phyloP scores from a whole-genome alignment of 805 yeast genomes.

The Saturnispora hagleri region DNA sequence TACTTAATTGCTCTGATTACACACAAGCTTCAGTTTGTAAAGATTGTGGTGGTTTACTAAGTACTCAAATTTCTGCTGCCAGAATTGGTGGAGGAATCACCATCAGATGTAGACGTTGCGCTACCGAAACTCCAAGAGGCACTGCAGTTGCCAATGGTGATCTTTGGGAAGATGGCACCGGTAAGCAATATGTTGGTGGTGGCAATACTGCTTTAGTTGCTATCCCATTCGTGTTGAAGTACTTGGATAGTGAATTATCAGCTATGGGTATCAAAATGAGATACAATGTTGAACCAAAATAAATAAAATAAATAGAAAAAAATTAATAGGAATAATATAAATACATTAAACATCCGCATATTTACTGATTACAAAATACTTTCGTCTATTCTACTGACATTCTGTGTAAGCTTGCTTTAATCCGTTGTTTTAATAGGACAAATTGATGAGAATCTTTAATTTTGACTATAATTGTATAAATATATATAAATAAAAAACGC shows the following conservation, averaged over 20 bases:
- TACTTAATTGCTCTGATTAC: slow-evolving; percentile 91
- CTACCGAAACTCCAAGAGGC: slow-evolving; percentile 51
- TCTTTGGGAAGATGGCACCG: slow-evolving; percentile 97
- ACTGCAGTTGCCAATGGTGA: slow-evolving; percentile 50
- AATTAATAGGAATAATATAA: neutral
- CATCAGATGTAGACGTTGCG: slow-evolving; percentile 86
- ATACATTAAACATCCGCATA: neutral
- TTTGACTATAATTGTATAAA: neutral
- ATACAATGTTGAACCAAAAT: slow-evolving; percentile 70
- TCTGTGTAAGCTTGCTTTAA: too few species aligned
- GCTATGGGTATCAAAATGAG: slow-evolving; percentile 97
- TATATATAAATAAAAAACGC: neutral
- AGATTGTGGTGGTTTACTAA: slow-evolving; percentile 83
- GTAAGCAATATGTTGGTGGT: slow-evolving; percentile 87
- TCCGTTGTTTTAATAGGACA: neutral
- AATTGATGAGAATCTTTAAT: neutral
- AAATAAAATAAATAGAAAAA: slow-evolving; percentile 3
- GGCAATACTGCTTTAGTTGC: slow-evolving; percentile 91
- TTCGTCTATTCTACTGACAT: too few species aligned
- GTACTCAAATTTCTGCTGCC: slow-evolving; percentile 87
- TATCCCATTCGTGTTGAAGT: slow-evolving; percentile 91
- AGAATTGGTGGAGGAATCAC: slow-evolving; percentile 74
- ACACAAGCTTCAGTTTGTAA: slow-evolving; percentile 87
- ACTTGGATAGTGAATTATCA: slow-evolving; percentile 86
- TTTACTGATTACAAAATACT: neutral